Evolutionary conservation across 179 eudicot genomes (phyloP), one percentile per base, ranked within the genome.

Genomic region (Vitellaria paradoxa): DNA sequence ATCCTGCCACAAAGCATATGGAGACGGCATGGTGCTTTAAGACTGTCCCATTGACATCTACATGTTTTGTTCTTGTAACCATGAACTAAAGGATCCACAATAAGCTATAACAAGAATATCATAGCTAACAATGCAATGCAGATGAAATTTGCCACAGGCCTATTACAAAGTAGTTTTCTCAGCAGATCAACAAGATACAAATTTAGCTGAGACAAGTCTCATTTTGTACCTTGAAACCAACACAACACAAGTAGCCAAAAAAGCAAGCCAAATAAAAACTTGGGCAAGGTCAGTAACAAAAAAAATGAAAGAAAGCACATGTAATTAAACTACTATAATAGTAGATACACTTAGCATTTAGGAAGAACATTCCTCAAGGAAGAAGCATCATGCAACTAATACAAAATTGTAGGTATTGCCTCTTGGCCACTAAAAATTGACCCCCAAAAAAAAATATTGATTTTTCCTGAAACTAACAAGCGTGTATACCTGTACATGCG

Each of bases 401-500:
- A 73, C 46, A 74, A 1, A 45, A 7, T 7, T 1, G 40, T 9
- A 62, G 8, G 20, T 4, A 0, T 4, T 12, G 37, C 37, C 37
- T 30, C 37, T 30, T 30, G 11, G 40, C 17, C 26, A 62, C 56
- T 6, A 21, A 13, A 21, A 74, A 21, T 30, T 30, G 37, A 30
- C n/a, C n/a, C n/a, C n/a, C 1, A 46, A 6, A 40, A 42, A 68
- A 1, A 24, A 52, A 52, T 15, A 12, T 15, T 26, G 26, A 67
- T 67, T 20, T 65, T 76, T 56, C 72, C 55, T 7, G 23, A 21
- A 66, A 67, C 1, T 13, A 37, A 40, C 15, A 55, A 49, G 68
- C 14, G 30, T 50, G 56, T 72, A 65, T 49, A 82, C 85, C 80
- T 63, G 68, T 52, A 65, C 11, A 13, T 17, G 55, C 59, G 80